Base-by-base conservation (phyloP, 495 filamentous ascomycete species). In the Terfezia claveryi region DNA sequence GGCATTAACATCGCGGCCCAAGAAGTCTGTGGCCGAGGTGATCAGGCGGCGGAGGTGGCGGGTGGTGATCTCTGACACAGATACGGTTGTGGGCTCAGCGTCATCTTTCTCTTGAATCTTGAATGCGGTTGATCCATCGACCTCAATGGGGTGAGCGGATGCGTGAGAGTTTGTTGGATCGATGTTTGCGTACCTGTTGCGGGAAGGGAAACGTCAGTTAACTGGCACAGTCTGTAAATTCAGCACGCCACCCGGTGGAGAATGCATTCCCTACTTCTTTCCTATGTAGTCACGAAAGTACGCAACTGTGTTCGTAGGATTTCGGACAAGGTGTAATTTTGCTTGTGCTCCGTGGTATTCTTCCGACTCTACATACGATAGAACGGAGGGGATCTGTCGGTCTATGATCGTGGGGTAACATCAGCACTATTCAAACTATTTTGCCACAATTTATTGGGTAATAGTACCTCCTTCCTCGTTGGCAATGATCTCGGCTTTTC, bases 261-360 rank as follows among this genome's bases (percentile, higher is more conserved):
- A 36, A 17, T 20, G 17, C 6, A 38, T 10, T 20, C 50, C 69
- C 49, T 78, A 88, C 82, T 91, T 80, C 77, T 94, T 85, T 59
- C 91, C 91, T 36, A 98, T 70, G 69, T 84, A 95, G 66, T 98
- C 91, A 64, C 87, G 79, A 75, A 94, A 98, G 74, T 85, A 94
- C 63, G 85, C 85, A 64, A 94, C 78, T 32, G 89, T 96, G 74
- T 95, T 96, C 63, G 77, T 73, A 54, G 83, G 76, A 68, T 98
- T 95, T 60, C 92, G 83, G 57, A 95, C 75, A 38, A 96, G 77
- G 71, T 95, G 84, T 49, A 74, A 73, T 74, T 95, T 96, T 58
- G 91, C 91, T 71, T 96, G 89, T 54, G 83, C 82, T 66, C 92
- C 91, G 64, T 94, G 87, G 68, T 89, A 94, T 69, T 98, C 91